Evolutionary conservation across 768 basidiomycete species (phyloP), one percentile per base, ranked within the genome.

Genomic region (Boletus reticulatus): DNA sequence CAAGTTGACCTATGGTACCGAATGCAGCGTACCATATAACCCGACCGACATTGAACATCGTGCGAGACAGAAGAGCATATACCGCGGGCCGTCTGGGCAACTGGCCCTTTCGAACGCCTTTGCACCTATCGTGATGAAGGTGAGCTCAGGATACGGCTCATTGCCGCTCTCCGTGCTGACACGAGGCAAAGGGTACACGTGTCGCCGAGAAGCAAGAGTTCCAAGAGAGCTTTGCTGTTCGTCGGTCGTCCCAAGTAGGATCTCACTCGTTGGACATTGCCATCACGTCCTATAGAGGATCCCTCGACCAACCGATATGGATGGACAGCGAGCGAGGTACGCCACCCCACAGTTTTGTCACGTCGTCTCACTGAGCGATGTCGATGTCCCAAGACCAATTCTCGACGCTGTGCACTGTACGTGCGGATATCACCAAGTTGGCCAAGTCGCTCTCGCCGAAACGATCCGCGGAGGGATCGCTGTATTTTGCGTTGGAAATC

Each of bases 191-290:
- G 79, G 78, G 77, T 14, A 77, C 74, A 6, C 75, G 71, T 46
- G 78, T 81, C 0, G 72, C 71, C 8, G 80, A 80, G 53, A 66
- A 72, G 38, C 74, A 78, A 57, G 78, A 79, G 54, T 81, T 79
- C 53, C 69, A 71, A 39, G 73, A 72, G 50, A 64, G 62, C 1
- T 78, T 73, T 27, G 73, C 68, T 34, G 43, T 72, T 42, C 68
- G 65, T 17, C 66, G 66, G 29, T 60, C 62, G 31, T 57, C 69
- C 29, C 59, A 70, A 6, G 48, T 29, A 17, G 59, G 55, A 4
- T 71, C 58, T 22, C 63, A 66, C 20, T 58, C 55, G 1, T 17
- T 73, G 13, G 60, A 63, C 1, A 37, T 64, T 3, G 47, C 61
- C 11, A 66, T 76, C 9, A 64, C 63, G 9, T 71, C 67, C 27